These are phyloP conservation scores for Pseudohalonectria lignicola DNA, from an alignment of 2,329 filamentous ascomycete genomes.

Conservation along the genomic window DNA sequence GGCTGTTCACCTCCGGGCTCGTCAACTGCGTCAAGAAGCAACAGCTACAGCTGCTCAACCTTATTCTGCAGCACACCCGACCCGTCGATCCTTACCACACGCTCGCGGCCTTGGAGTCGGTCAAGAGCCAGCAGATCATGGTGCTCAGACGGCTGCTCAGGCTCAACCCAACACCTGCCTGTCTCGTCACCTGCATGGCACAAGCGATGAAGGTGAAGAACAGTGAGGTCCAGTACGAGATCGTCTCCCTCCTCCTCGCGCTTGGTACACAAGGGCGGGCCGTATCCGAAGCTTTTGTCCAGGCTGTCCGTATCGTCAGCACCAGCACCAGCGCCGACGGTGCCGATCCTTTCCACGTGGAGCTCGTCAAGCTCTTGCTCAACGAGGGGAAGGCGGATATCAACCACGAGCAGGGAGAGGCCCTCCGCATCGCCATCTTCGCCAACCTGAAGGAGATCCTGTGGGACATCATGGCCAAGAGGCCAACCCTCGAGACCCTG, in stretches of 20 bases:
- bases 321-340: constrained; percentile 4
- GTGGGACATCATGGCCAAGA: constrained; percentile 11
- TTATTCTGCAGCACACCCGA: constrained; percentile 9
- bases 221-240: constrained; percentile 22
- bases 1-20: constrained; percentile 11
- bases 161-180: constrained; percentile 8
- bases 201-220: constrained; percentile 31
- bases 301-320: constrained; percentile 8
- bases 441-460: constrained; percentile 8
- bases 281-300: constrained; percentile 11
- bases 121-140: constrained; percentile 10
- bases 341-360: constrained; percentile 7
- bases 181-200: constrained; percentile 21
- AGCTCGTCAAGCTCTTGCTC: constrained; percentile 12
- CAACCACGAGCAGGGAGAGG: constrained; percentile 10
- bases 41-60: constrained; percentile 9
- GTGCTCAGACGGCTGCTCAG: constrained; percentile 11
- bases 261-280: constrained; percentile 11
- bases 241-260: constrained; percentile 30
- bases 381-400: constrained; percentile 13
- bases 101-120: constrained; percentile 11
- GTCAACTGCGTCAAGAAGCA: constrained; percentile 10
- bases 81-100: constrained; percentile 10
- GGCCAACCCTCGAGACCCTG: constrained; percentile 10
- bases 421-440: constrained; percentile 12